phyloP scores from a whole-genome alignment of 139 green algal species.

The Micractinium sp. region DNA sequence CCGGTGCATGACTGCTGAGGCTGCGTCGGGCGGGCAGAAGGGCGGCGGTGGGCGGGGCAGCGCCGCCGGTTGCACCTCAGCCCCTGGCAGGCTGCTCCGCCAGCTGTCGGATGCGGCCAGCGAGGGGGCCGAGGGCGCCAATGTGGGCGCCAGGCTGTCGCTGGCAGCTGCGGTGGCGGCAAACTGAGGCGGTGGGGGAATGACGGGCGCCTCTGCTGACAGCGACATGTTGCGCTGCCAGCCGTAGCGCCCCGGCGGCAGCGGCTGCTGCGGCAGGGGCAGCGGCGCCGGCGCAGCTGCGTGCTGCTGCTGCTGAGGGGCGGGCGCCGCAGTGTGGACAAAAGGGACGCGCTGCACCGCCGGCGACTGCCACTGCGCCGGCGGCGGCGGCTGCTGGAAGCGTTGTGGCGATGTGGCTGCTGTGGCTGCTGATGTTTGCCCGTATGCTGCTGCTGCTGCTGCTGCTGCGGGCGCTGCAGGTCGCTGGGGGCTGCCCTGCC shows the following conservation, averaged over 20 bases:
- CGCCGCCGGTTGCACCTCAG: background rate
- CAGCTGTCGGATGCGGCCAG: background rate
- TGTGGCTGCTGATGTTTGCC: background rate
- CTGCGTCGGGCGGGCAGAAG: constrained; percentile 24
- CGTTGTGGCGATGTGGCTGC: background rate
- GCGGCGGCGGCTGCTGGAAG: background rate
- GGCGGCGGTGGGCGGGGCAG: background rate
- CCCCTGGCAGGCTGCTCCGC: background rate
- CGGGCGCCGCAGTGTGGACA: background rate
- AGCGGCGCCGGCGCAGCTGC: background rate
- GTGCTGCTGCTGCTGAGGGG: background rate
- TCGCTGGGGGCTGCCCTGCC: background rate
- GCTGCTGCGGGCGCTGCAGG: background rate
- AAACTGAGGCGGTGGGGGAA: background rate
- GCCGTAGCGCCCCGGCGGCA: constrained; percentile 3
- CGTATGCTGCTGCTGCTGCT: background rate
- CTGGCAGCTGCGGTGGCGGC: background rate
- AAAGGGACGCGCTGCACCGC: background rate
- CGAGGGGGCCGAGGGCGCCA: background rate
- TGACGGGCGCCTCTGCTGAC: background rate
- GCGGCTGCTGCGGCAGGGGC: background rate
- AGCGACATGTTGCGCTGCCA: constrained; percentile 9
- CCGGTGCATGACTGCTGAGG: constrained; percentile 9
- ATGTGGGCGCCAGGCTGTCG: background rate
- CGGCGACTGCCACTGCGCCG: background rate